Conservation (phyloP, 495 filamentous ascomycete genomes). For the Xanthoparmelia taractica region DNA sequence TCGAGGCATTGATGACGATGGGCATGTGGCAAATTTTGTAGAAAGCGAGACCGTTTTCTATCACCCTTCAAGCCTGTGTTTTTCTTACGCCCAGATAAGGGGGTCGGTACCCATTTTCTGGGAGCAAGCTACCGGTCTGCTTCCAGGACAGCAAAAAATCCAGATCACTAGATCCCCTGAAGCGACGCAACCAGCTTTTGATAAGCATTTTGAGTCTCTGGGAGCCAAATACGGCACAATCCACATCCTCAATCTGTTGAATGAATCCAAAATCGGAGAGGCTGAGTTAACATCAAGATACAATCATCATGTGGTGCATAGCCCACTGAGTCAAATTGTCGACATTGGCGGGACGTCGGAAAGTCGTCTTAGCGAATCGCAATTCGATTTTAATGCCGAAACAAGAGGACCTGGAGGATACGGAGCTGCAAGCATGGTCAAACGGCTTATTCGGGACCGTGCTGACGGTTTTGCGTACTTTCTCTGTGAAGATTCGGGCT, state of each 20-base stretch:
- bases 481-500: slow-evolving; percentile 62
- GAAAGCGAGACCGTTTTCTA: slow-evolving; percentile 61
- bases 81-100: slow-evolving; percentile 88
- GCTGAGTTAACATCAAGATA: slow-evolving; percentile 70
- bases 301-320: slow-evolving; percentile 64
- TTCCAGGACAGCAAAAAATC: slow-evolving; percentile 93
- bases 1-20: slow-evolving; percentile 93
- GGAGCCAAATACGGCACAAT: slow-evolving; percentile 79
- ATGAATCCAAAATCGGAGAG: slow-evolving; percentile 76
- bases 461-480: slow-evolving; percentile 86
- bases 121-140: slow-evolving; percentile 82
- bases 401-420: slow-evolving; percentile 82
- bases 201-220: slow-evolving; percentile 82
- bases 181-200: slow-evolving; percentile 89
- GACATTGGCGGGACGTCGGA: slow-evolving; percentile 42
- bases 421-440: slow-evolving; percentile 75
- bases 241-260: slow-evolving; percentile 87
- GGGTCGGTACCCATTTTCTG: slow-evolving; percentile 95
- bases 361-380: slow-evolving; percentile 66
- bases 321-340: slow-evolving; percentile 49
- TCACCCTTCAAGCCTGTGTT: slow-evolving; percentile 65
- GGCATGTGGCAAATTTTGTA: slow-evolving; percentile 91
- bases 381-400: slow-evolving; percentile 94
- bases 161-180: slow-evolving; percentile 80
- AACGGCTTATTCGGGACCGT: slow-evolving; percentile 60